Base-by-base conservation (phyloP, 1,284 basidiomycete genomes). In the Cryptococcus sp. region DNA sequence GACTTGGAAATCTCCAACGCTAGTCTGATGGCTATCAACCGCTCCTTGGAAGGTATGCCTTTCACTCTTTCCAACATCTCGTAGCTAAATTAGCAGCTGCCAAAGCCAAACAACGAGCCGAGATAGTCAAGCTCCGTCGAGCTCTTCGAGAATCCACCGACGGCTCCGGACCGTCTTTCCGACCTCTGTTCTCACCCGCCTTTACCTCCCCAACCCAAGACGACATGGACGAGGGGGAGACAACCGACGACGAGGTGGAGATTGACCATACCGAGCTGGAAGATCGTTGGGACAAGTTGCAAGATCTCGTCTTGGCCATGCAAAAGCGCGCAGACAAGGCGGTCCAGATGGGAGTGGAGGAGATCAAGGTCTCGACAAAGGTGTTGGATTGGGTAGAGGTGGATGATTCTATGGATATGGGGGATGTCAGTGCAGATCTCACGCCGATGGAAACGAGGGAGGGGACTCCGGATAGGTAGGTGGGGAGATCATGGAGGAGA, bases 1-100 rank as follows among this genome's bases (percentile, higher is more conserved):
- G 71, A 73, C 53, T 49, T 73, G 1, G 69, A 71, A 33, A 73
- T 73, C 40, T 68, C 64, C 10, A 73, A 73, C 48, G 60, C 65
- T 9, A 68, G 65, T 37, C 51, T 73, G 22, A 48, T 73, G 45
- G 64, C 66, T 14, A 71, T 73, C 58, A 73, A 73, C 50, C 62
- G 63, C 23, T 61, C 58, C 10, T 54, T 73, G 3, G 71, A 73
- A 49, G 62, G 66, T 68, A 45, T 37, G 62, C 47, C 19, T 4
- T 11, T 22, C 2, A 16, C 11, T 16, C 33, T 16, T 21, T 40
- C 11, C 24, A 19, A 5, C 12, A 16, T 31, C 19, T 21, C 5
- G 11, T 28, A 24, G 10, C n/a, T 18, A 11, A 38, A 36, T 31
- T 24, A 4, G 10, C 46, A 63, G 63, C 63, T 14, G 63, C 63